Percentiles rank a stretch among this genome's conserved stretches.
Conservation (phyloP, 2,329 filamentous ascomycete genomes). For the Xylariaceae sp. region DNA sequence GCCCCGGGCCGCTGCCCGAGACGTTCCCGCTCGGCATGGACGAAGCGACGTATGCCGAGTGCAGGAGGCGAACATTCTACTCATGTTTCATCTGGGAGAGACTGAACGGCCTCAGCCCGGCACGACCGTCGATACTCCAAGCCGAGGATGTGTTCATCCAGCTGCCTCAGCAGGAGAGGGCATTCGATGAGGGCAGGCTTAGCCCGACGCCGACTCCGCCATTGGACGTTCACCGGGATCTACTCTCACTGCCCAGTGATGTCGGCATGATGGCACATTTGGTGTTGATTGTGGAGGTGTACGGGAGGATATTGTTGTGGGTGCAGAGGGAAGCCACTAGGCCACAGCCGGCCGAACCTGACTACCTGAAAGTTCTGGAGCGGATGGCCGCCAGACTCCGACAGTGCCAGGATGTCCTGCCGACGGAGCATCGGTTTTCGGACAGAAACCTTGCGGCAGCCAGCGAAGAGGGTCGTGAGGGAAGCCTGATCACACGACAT, state of each 20-base stretch:
- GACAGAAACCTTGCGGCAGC: not conserved
- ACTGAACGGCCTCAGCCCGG: constrained; percentile 47
- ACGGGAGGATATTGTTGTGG: constrained; percentile 32
- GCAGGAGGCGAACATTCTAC: constrained; percentile 65
- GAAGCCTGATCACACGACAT: constrained; percentile 3
- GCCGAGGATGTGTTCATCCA: constrained; percentile 34
- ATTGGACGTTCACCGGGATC: constrained; percentile 43
- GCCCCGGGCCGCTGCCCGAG: constrained; percentile 29
- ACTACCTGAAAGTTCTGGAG: constrained; percentile 3
- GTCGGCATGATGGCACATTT: constrained; percentile 51
- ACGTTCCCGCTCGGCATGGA: constrained; percentile 51
- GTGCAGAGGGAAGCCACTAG: constrained; percentile 3
- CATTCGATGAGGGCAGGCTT: constrained; percentile 52
- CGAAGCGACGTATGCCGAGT: constrained; percentile 53
- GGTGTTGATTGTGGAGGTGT: constrained; percentile 56
- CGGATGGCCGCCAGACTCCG: constrained; percentile 4
- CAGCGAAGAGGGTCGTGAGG: constrained; percentile 3
- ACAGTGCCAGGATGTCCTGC: constrained; percentile 5
- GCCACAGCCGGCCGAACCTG: constrained; percentile 2
- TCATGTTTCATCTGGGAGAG: constrained; percentile 63
- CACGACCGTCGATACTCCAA: not conserved
- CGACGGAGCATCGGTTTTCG: constrained; percentile 1
- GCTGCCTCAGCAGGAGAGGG: constrained; percentile 53
- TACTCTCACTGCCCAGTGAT: constrained; percentile 19
- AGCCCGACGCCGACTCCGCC: constrained; percentile 45